Conservation (phyloP, 2,329 filamentous ascomycete genomes). For the Chrysoporthe cubensis region DNA sequence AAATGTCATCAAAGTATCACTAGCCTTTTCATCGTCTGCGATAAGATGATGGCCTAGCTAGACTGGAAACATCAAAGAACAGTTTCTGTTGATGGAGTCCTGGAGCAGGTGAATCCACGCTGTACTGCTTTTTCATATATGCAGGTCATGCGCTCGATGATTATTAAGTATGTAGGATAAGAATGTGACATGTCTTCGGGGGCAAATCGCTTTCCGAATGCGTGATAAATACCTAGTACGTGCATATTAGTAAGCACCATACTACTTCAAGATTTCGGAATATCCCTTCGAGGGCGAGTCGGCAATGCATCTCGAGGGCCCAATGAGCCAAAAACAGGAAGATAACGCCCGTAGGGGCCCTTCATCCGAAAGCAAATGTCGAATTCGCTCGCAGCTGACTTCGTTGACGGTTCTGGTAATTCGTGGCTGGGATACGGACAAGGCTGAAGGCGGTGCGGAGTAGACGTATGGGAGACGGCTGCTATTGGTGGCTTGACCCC, state of each 20-base stretch:
- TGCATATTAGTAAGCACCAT: not conserved
- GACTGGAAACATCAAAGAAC: too few relatives aligned
- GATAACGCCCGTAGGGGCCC: not conserved
- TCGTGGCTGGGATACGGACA: not conserved
- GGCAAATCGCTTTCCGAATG: not conserved
- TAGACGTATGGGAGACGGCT: not conserved
- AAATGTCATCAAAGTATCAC: not conserved
- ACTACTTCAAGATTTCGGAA: not conserved
- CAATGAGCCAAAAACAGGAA: too few relatives aligned
- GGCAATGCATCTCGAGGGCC: too few relatives aligned
- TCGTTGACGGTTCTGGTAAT: slow-evolving; percentile 2
- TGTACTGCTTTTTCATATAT: not conserved
- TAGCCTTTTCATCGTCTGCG: not conserved
- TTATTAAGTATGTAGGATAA: not conserved
- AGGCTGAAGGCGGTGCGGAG: slow-evolving; percentile 5
- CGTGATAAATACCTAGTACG: not conserved
- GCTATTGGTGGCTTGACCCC: too few relatives aligned
- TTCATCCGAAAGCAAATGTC: not conserved
- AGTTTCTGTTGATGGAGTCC: not conserved
- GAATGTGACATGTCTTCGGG: not conserved
- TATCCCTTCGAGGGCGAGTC: not conserved
- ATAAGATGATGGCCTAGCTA: not conserved
- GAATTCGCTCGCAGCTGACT: not conserved
- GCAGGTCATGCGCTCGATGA: not conserved
- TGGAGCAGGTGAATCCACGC: not conserved